Conservation (phyloP, 345 rosid genomes). For the Linum tenue region DNA sequence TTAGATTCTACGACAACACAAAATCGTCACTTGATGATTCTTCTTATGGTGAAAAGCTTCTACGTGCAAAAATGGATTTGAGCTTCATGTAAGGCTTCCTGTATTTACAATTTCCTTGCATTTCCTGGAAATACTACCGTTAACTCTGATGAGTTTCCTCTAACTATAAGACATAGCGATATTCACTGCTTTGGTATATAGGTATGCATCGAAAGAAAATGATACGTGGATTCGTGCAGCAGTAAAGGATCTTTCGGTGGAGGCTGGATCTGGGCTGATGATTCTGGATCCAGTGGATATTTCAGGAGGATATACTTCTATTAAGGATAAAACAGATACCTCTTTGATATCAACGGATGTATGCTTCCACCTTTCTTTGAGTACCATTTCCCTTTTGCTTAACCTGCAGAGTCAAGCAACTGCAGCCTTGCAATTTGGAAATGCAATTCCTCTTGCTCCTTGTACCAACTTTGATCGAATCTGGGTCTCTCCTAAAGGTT, state of each 20-base stretch:
- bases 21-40: conserved; percentile 81
- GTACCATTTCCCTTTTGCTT: conserved; percentile 72
- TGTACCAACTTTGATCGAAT: conserved; percentile 76
- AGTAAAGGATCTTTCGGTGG: conserved; percentile 72
- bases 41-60: conserved; percentile 74
- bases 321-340: conserved; percentile 81
- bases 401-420: conserved; percentile 77
- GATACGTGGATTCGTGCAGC: conserved; percentile 88
- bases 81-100: conserved; percentile 72
- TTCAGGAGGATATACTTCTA: conserved; percentile 84
- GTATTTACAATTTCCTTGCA: not conserved
- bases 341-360: conserved; percentile 78
- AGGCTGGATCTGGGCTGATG: conserved; percentile 94
- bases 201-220: conserved; percentile 93
- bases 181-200: conserved; percentile 16
- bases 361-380: conserved; percentile 77
- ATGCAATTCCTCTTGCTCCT: conserved; percentile 67
- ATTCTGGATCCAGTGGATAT: conserved; percentile 86
- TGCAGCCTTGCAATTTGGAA: conserved; percentile 83
- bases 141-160: not conserved
- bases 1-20: conserved; percentile 90
- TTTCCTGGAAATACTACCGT: not conserved
- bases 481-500: conserved; percentile 92
- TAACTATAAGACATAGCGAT: not conserved
- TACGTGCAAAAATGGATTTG: conserved; percentile 89